Evolutionary conservation across 495 filamentous ascomycete species (phyloP).

Genomic region (Penicillium subrubescens): DNA sequence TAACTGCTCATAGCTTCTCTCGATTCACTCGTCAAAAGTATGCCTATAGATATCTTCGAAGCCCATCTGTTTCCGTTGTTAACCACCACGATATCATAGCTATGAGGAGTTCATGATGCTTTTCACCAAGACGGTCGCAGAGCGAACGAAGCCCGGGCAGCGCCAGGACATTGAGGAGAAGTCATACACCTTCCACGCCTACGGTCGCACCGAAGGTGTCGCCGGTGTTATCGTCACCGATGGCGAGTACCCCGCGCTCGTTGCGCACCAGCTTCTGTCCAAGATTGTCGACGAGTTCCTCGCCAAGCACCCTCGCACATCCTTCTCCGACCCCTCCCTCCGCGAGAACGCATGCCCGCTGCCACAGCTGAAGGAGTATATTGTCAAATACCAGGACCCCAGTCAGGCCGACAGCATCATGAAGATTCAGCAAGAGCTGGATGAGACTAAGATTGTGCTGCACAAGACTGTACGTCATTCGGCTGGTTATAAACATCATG

Average conservation of each 20-base stretch:
- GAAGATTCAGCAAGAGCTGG: slow-evolving; percentile 95
- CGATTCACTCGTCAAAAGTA: slow-evolving; percentile 76
- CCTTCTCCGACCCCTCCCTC: slow-evolving; percentile 57
- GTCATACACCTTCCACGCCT: slow-evolving; percentile 77
- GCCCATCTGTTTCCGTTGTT: not conserved
- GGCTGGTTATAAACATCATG: not conserved
- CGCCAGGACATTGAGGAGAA: slow-evolving; percentile 91
- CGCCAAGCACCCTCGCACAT: slow-evolving; percentile 68
- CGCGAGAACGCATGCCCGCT: slow-evolving; percentile 50
- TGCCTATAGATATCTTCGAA: slow-evolving; percentile 6
- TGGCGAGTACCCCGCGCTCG: slow-evolving; percentile 84
- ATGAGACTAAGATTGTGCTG: slow-evolving; percentile 96
- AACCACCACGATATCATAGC: slow-evolving; percentile 27
- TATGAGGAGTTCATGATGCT: slow-evolving; percentile 58
- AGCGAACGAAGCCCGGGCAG: slow-evolving; percentile 81
- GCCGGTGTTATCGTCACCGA: slow-evolving; percentile 87
- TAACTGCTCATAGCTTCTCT: slow-evolving; percentile 56
- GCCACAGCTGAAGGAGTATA: slow-evolving; percentile 75
- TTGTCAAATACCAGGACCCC: slow-evolving; percentile 88
- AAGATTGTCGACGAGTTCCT: slow-evolving; percentile 96
- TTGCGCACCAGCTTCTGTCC: slow-evolving; percentile 90
- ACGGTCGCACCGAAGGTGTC: slow-evolving; percentile 84
- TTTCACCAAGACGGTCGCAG: slow-evolving; percentile 67
- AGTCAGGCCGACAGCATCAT: slow-evolving; percentile 85
- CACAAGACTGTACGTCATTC: slow-evolving; percentile 70